phyloP scores from a whole-genome alignment of 2,329 filamentous ascomycete genomes.

The Pseudogymnoascus sp. region DNA sequence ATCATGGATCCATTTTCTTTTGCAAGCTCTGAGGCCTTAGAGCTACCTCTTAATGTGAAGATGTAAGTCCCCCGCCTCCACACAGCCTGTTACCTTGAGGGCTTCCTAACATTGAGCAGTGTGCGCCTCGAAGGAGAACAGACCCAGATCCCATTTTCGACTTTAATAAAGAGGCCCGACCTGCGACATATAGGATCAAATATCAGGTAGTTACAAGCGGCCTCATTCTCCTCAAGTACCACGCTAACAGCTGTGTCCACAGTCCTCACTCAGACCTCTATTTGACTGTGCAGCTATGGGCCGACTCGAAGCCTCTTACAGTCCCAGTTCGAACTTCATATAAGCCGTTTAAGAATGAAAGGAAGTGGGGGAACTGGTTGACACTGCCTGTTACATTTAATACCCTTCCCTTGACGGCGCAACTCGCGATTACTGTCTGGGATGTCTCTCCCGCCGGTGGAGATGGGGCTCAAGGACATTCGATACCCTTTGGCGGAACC shows the following conservation, averaged over 20 bases:
- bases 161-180: conserved; percentile 68
- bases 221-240: background rate
- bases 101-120: conserved; percentile 36
- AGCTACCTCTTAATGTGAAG: conserved; percentile 61
- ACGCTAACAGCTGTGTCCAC: conserved; percentile 20
- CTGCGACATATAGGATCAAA: conserved; percentile 84
- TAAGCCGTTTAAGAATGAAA: conserved; percentile 73
- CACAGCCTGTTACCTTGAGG: background rate
- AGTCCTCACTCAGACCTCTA: conserved; percentile 83
- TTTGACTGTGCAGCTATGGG: conserved; percentile 88
- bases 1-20: conserved; percentile 94
- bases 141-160: conserved; percentile 65
- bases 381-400: conserved; percentile 78
- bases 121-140: conserved; percentile 72
- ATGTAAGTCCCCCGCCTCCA: conserved; percentile 39
- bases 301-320: conserved; percentile 88
- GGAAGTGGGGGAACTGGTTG: conserved; percentile 94
- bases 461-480: conserved; percentile 61
- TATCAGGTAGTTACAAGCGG: conserved; percentile 46
- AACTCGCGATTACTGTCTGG: conserved; percentile 90
- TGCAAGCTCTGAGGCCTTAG: conserved; percentile 76
- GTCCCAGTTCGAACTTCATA: conserved; percentile 90
- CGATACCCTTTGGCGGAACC: conserved; percentile 88
- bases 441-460: conserved; percentile 77
- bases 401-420: conserved; percentile 70